Conservation (phyloP, 129 eudicot genomes). For the Lactuca sativa region DNA sequence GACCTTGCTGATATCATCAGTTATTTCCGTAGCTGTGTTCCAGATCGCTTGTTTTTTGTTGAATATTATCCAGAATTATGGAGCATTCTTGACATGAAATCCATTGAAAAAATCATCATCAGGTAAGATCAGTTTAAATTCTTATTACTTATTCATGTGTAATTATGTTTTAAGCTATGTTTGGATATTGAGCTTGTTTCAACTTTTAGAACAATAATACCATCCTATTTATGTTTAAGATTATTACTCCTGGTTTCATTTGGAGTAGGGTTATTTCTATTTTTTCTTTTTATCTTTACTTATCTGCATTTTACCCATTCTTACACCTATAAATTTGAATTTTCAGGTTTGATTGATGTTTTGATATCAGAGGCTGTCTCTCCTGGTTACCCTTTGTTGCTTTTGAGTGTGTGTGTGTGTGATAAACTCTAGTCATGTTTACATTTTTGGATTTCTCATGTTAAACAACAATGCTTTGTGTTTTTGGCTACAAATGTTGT, state of each 20-base stretch:
- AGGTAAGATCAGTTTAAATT: constrained; percentile 16
- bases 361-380: neutral
- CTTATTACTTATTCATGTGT: constrained; percentile 5
- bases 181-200: too few relatives aligned
- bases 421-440: too few relatives aligned
- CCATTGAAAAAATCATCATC: neutral
- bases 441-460: too few relatives aligned
- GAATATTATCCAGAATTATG: neutral
- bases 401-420: neutral
- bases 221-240: neutral
- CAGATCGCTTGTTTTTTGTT: neutral
- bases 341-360: neutral
- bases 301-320: neutral
- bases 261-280: neutral
- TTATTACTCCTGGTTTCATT: neutral
- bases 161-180: neutral
- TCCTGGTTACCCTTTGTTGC: neutral
- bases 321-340: neutral
- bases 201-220: too few relatives aligned
- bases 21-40: constrained; percentile 5
- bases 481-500: too few relatives aligned
- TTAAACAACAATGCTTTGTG: too few relatives aligned
- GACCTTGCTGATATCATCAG: neutral
- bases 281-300: too few relatives aligned
- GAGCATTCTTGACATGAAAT: neutral